Evolutionary conservation across 2,329 filamentous ascomycete species (phyloP).

Genomic region (Arthroderma sp.): DNA sequence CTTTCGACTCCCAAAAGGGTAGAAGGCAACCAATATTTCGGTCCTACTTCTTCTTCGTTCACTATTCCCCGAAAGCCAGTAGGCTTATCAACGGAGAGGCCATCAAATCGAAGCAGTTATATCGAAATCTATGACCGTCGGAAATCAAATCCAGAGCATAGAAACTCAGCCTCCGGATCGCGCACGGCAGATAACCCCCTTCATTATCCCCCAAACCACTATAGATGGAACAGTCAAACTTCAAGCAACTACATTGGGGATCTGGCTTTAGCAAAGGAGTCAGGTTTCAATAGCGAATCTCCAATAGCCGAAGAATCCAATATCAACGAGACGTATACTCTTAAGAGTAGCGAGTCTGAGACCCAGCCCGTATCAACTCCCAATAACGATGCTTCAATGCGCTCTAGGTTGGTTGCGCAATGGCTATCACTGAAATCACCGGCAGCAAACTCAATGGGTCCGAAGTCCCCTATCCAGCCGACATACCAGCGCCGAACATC

Average conservation of each 20-base stretch:
- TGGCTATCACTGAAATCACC: neutral
- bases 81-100: constrained; percentile 2
- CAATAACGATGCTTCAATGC: no score
- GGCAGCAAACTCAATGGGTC: no score
- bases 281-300: neutral
- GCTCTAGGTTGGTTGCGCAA: neutral
- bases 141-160: constrained; percentile 1
- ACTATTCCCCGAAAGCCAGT: constrained; percentile 24
- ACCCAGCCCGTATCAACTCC: no score
- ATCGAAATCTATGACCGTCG: constrained; percentile 4
- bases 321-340: no score
- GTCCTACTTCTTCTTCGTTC: constrained; percentile 14
- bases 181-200: constrained; percentile 1
- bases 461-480: no score
- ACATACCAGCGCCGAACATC: no score
- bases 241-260: neutral
- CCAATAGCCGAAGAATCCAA: no score
- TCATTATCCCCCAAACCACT: neutral
- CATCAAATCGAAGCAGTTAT: constrained; percentile 1
- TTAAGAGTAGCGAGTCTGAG: no score
- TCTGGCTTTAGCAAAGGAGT: neutral
- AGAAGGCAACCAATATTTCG: constrained; percentile 7
- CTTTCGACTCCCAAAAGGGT: constrained; percentile 13
- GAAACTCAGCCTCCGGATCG: constrained; percentile 1
- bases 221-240: no score